phyloP scores from a whole-genome alignment of 202 grass and related monocot species.

The Eragrostis tef region DNA sequence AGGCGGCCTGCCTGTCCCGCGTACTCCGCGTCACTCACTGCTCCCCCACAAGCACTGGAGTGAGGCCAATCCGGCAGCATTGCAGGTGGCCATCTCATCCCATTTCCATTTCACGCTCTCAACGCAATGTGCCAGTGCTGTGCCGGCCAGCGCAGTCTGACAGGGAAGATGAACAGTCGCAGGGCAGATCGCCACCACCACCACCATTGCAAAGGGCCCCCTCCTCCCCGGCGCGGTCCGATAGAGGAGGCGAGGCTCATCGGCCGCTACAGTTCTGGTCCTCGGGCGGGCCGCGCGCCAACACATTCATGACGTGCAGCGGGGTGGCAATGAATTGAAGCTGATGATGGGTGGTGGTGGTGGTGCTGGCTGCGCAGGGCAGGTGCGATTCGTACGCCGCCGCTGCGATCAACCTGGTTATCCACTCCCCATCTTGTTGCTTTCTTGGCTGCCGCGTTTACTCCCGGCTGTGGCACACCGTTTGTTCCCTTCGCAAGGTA shows the following conservation, averaged over 20 bases:
- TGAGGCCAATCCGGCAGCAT: conserved; percentile 51
- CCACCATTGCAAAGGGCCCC: neutral
- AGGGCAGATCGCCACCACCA: conserved; percentile 34
- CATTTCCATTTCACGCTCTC: conserved; percentile 44
- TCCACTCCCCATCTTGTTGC: conserved; percentile 19
- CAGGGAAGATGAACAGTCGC: conserved; percentile 53
- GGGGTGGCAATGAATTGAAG: conserved; percentile 41
- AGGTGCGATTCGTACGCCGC: conserved; percentile 33
- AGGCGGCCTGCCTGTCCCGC: conserved; percentile 43
- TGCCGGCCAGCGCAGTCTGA: conserved; percentile 55
- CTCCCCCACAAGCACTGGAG: conserved; percentile 53
- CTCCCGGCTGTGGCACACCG: conserved; percentile 42
- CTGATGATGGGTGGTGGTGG: conserved; percentile 37
- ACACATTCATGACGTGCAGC: conserved; percentile 28
- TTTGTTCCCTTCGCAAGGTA: conserved; percentile 57
- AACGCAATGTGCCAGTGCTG: conserved; percentile 41
- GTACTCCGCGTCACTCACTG: conserved; percentile 41
- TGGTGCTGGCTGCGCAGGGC: conserved; percentile 29
- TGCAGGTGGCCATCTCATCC: conserved; percentile 54
- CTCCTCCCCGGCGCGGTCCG: conserved; percentile 37
- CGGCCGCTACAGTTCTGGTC: conserved; percentile 61
- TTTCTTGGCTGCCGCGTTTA: conserved; percentile 51
- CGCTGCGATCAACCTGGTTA: conserved; percentile 42
- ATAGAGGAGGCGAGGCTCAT: conserved; percentile 43
- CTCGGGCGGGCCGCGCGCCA: conserved; percentile 47